Base-by-base conservation (phyloP, 768 basidiomycete species). In the Dioszegia aurantiaca region DNA sequence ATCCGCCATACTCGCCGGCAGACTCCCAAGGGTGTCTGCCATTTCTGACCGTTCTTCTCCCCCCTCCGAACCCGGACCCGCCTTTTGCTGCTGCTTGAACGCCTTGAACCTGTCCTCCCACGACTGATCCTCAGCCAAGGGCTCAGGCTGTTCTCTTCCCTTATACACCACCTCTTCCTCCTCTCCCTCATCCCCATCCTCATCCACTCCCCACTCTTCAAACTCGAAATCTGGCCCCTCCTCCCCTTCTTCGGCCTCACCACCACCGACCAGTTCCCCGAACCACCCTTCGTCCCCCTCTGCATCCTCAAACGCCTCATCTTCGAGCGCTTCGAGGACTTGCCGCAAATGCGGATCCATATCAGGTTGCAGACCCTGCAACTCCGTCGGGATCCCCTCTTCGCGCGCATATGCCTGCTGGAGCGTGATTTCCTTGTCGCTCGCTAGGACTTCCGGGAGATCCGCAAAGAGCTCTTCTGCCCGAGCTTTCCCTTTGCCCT, bases 331-430 rank as follows among this genome's bases (percentile, higher is more conserved):
- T 71, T 95, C 92, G 16, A 99, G 79, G 0, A 85, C 84, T 77
- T 99, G 95, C 24, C 95, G 82, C 26, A 98, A 81, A 78, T 92
- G 90, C 4, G 91, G 90, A 73, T 99, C 89, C 89, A 99, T 89
- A 70, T 94, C 90, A 0, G 92, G 95, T 70, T 89, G 88, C 60
- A 99, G 86, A 2, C 95, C 93, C 24, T 86, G 80, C 48, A 94
- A 85, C 62, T 88, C 89, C 31, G 84, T 82, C 2, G 89, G 92
- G 26, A 97, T 80, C 27, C 85, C 84, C 64, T 88, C 84, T 61
- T 88, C 86, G 1, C 86, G 80, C 61, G 69, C 79, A 48, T 79
- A 71, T 12, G 70, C 75, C 40, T 76, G 65, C 33, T 72, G 53
- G 16, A 65, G 54, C 9, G 88, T 86, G 36, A 94, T 79, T 74